These are phyloP conservation scores for Hirsutella rhossiliensis DNA, from an alignment of 2,329 filamentous ascomycete genomes.

Conservation along the genomic window DNA sequence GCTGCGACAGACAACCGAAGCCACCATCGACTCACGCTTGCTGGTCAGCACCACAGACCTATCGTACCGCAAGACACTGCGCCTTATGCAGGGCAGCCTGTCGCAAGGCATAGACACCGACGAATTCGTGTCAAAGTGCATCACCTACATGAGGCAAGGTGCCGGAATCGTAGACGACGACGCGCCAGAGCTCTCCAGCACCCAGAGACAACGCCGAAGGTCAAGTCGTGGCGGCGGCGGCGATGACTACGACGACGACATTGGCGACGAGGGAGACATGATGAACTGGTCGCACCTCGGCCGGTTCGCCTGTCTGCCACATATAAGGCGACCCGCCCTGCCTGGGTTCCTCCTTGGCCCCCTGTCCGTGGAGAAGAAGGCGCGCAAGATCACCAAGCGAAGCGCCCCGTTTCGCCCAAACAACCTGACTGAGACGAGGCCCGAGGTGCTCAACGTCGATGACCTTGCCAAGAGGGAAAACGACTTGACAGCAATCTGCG, in stretches of 20 bases:
- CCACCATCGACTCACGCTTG: conserved; percentile 78
- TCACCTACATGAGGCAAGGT: conserved; percentile 70
- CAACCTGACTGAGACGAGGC: conserved; percentile 57
- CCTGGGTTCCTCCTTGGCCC: conserved; percentile 81
- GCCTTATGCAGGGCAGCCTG: conserved; percentile 59
- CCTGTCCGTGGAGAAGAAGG: conserved; percentile 77
- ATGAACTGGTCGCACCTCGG: conserved; percentile 83
- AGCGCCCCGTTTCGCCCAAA: conserved; percentile 58
- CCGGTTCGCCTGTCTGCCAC: conserved; percentile 60
- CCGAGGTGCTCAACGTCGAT: conserved; percentile 62
- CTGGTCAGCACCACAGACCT: conserved; percentile 72
- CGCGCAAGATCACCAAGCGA: conserved; percentile 57
- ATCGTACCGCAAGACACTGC: conserved; percentile 64
- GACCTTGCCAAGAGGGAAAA: conserved; percentile 69
- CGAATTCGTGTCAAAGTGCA: conserved; percentile 83
- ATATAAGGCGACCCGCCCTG: conserved; percentile 61
- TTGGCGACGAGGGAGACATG: conserved; percentile 63
- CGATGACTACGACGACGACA: conserved; percentile 41
- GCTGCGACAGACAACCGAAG: conserved; percentile 82
- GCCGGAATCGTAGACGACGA: conserved; percentile 40
- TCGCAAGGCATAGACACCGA: conserved; percentile 75
- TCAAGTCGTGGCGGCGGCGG: conserved; percentile 23
- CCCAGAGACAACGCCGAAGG: conserved; percentile 32
- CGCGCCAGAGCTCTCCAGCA: conserved; percentile 36
- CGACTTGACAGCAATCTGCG: conserved; percentile 68